Percentiles rank a stretch among this genome's conserved stretches.
Evolutionary conservation across 1,139 yeast species (phyloP).

Genomic region (Pichia sp.): DNA sequence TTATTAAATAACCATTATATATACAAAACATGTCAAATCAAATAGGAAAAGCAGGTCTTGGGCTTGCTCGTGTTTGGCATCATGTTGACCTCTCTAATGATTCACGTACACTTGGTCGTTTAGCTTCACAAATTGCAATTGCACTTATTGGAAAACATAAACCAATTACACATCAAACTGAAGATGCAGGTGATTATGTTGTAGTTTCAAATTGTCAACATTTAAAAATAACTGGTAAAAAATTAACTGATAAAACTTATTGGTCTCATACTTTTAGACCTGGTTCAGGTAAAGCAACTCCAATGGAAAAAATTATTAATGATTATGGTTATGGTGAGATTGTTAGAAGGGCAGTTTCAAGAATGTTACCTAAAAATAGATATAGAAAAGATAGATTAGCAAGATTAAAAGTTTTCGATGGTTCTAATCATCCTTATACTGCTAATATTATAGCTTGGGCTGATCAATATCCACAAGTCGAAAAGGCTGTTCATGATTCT

Average conservation of each 20-base stretch:
- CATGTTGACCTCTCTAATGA: constrained; percentile 89
- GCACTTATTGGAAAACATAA: constrained; percentile 94
- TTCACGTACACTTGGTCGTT: constrained; percentile 78
- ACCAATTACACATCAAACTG: constrained; percentile 63
- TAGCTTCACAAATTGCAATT: constrained; percentile 82
- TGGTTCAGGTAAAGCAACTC: constrained; percentile 75
- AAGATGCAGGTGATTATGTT: constrained; percentile 92
- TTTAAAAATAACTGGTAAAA: constrained; percentile 75
- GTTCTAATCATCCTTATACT: constrained; percentile 79
- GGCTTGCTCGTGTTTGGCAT: constrained; percentile 85
- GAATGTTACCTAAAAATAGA: constrained; percentile 92
- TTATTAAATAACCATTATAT: too few relatives aligned
- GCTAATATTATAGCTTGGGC: constrained; percentile 81
- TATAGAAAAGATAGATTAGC: constrained; percentile 73
- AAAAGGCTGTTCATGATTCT: constrained; percentile 37
- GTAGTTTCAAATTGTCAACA: constrained; percentile 90
- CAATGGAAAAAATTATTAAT: constrained; percentile 71
- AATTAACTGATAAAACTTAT: constrained; percentile 75
- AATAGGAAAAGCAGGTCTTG: constrained; percentile 39
- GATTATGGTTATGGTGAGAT: constrained; percentile 85
- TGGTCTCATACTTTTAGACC: constrained; percentile 90
- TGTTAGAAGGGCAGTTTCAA: constrained; percentile 78
- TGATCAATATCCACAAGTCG: constrained; percentile 60
- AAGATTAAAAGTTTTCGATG: constrained; percentile 81
- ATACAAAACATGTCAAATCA: constrained; percentile 45